Percentiles rank a stretch among this genome's conserved stretches.
phyloP scores from a whole-genome alignment of 2,329 filamentous ascomycete species.

The Seiridium cupressi region DNA sequence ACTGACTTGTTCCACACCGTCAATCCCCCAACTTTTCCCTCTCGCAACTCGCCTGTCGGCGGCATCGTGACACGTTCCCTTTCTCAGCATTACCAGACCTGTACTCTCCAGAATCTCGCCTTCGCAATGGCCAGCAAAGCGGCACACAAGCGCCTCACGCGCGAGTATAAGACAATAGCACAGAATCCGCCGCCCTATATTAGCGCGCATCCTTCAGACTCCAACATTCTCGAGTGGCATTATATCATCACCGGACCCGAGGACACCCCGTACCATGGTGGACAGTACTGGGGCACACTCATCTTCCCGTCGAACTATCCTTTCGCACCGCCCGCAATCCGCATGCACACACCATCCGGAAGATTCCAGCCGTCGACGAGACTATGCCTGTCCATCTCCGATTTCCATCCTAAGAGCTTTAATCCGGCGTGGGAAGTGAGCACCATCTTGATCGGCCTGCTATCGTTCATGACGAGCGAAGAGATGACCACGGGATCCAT shows the following conservation, averaged over 20 bases:
- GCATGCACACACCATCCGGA: slow-evolving; percentile 97
- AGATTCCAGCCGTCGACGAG: slow-evolving; percentile 92
- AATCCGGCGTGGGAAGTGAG: slow-evolving; percentile 98
- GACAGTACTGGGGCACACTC: slow-evolving; percentile 97
- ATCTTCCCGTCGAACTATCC: slow-evolving; percentile 96
- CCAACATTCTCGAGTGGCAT: slow-evolving; percentile 95
- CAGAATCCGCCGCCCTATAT: slow-evolving; percentile 87
- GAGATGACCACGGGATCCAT: slow-evolving; percentile 97
- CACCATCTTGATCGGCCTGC: slow-evolving; percentile 88
- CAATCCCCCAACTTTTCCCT: too few species aligned
- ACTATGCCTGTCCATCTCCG: slow-evolving; percentile 91
- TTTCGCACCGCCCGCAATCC: slow-evolving; percentile 93
- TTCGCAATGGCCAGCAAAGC: slow-evolving; percentile 66
- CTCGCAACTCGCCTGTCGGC: too few species aligned
- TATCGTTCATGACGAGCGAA: slow-evolving; percentile 98
- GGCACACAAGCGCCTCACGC: slow-evolving; percentile 69
- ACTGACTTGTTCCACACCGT: too few species aligned
- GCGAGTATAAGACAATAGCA: slow-evolving; percentile 61
- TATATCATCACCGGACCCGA: slow-evolving; percentile 95
- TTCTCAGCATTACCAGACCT: slow-evolving; percentile 9
- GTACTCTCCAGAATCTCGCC: too few species aligned
- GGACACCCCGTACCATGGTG: slow-evolving; percentile 87
- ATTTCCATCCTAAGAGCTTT: slow-evolving; percentile 97
- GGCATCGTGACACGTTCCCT: background rate
- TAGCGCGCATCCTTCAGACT: slow-evolving; percentile 81